Base-by-base conservation (phyloP, 2,329 filamentous ascomycete species). In the Niveomyces coronatus region DNA sequence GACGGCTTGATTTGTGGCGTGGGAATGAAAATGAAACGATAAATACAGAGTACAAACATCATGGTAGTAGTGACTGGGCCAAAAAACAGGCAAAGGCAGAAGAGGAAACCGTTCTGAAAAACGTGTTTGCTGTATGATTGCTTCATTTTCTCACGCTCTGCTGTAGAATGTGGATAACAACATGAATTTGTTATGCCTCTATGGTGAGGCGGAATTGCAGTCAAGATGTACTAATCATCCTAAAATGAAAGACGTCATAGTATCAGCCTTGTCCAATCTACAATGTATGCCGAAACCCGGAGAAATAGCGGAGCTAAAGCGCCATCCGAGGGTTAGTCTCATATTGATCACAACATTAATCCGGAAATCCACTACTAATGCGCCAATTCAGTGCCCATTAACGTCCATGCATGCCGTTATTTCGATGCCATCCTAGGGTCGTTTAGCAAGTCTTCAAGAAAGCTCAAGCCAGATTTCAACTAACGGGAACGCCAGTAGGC, bases 401-500 rank as follows among this genome's bases (percentile, higher is more conserved):
- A n/a, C n/a, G 2, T 63, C 66, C 10, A 70, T 53, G 50, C 78
- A 82, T 46, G 62, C 64, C 3, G 77, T 79, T 35, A 82, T 71
- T 50, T 82, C 79, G n/a, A 82, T 60, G 4, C 70, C 79, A 48
- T 82, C 79, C 76, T 81, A 37, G 27, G 23, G 9, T 17, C 0
- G 9, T 9, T 15, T 10, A 23, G 10, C 22, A 3, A 2, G 1
- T 3, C 19, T 19, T 8, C 44, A 23, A 37, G 27, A 24, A 11
- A 18, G 0, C 9, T 9, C 15, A 11, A 23, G 10, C 22, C 3
- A 2, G 1, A 4, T 19, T 19, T 8, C 44, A 23, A 57, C 74
- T 64, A 61, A 80, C 77, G 23, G 74, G 74, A 19, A 72, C 69
- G 4, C 79, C 79, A 7, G 76, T 79, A 1, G 80, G 78, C 55